phyloP scores from a whole-genome alignment of 2,329 filamentous ascomycete species.

The Ceratocystis lukuohia region DNA sequence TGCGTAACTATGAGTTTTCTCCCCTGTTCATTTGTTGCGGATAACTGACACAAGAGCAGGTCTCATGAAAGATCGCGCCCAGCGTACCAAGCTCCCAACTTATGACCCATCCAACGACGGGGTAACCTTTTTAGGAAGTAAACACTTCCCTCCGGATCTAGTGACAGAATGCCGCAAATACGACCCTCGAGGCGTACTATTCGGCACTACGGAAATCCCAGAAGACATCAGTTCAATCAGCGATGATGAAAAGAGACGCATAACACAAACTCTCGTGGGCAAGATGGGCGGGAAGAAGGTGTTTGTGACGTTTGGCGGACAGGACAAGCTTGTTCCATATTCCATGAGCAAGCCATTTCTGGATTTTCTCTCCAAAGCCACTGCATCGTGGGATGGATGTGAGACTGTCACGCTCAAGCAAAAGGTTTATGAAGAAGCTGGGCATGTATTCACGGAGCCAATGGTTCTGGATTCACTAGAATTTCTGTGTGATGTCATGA shows the following conservation, averaged over 20 bases:
- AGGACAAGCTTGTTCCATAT: slow-evolving; percentile 62
- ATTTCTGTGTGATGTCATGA: slow-evolving; percentile 44
- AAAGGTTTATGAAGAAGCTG: slow-evolving; percentile 52
- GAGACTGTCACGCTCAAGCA: slow-evolving; percentile 46
- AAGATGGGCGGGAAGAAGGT: slow-evolving; percentile 49
- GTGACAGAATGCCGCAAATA: slow-evolving; percentile 47
- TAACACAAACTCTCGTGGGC: slow-evolving; percentile 31
- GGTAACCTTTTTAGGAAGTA: slow-evolving; percentile 56
- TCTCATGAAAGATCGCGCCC: slow-evolving; percentile 67
- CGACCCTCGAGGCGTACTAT: slow-evolving; percentile 65
- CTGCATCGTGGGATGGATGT: slow-evolving; percentile 41
- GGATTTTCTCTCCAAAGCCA: slow-evolving; percentile 44
- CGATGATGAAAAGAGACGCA: slow-evolving; percentile 29
- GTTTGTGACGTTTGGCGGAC: slow-evolving; percentile 50
- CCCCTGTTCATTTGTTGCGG: not conserved
- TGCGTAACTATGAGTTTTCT: slow-evolving; percentile 34
- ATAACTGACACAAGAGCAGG: slow-evolving; percentile 25
- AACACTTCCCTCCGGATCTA: slow-evolving; percentile 60
- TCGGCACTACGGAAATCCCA: slow-evolving; percentile 37
- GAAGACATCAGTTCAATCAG: slow-evolving; percentile 27
- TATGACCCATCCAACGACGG: slow-evolving; percentile 45
- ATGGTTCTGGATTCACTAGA: slow-evolving; percentile 55
- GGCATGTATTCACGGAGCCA: slow-evolving; percentile 52
- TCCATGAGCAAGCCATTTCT: slow-evolving; percentile 46
- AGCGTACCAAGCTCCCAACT: slow-evolving; percentile 49